phyloP scores from a whole-genome alignment of 2,329 filamentous ascomycete species.

The Chalara sp. region DNA sequence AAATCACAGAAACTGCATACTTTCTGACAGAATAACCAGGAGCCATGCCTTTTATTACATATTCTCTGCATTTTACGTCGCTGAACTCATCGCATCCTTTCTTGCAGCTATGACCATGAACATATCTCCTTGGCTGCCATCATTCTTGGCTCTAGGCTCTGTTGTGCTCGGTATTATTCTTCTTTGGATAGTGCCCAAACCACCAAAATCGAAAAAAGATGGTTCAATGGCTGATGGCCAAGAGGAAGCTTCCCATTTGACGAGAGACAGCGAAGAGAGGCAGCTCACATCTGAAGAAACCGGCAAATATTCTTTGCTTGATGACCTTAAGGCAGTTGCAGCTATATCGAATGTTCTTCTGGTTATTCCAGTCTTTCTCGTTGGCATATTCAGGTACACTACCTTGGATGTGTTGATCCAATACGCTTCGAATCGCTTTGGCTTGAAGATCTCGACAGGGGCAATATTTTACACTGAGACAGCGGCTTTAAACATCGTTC shows the following conservation, averaged over 20 bases:
- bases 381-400: slow-evolving; percentile 24
- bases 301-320: slow-evolving; percentile 2
- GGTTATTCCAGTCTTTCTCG: slow-evolving; percentile 23
- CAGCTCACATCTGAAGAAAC: neutral
- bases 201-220: neutral
- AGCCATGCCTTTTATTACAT: slow-evolving; percentile 26
- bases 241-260: neutral
- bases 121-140: slow-evolving; percentile 26
- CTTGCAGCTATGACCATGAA: slow-evolving; percentile 22
- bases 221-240: neutral
- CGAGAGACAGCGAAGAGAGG: neutral
- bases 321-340: slow-evolving; percentile 7
- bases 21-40: slow-evolving; percentile 5
- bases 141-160: slow-evolving; percentile 17
- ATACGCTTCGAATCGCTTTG: slow-evolving; percentile 24
- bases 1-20: neutral
- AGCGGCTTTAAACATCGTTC: slow-evolving; percentile 22
- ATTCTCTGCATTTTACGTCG: slow-evolving; percentile 26
- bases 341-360: slow-evolving; percentile 16
- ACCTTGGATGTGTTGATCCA: slow-evolving; percentile 25
- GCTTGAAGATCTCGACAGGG: slow-evolving; percentile 20
- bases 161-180: slow-evolving; percentile 16
- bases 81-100: slow-evolving; percentile 23
- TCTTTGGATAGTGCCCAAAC: slow-evolving; percentile 17
- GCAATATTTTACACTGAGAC: slow-evolving; percentile 26